Percentiles rank a stretch among this genome's conserved stretches.
Evolutionary conservation across 768 basidiomycete genomes (phyloP).

Genomic region (Rhodocollybia butyracea): DNA sequence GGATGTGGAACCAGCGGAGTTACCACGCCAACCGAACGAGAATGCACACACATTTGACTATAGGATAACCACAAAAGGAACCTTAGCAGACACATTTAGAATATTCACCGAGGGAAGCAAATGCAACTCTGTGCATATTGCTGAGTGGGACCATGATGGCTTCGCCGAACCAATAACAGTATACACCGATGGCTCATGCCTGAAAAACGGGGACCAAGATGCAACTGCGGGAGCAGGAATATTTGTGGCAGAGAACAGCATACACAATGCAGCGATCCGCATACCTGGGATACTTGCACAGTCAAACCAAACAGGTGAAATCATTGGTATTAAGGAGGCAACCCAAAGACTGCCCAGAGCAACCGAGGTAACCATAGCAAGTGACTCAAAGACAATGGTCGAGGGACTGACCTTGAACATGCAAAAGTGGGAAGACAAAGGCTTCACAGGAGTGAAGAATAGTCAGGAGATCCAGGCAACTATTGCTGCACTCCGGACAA

Average conservation of each 20-base stretch:
- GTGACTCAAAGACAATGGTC: conserved; percentile 16
- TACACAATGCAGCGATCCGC: not conserved
- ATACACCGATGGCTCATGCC: conserved; percentile 16
- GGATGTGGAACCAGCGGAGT: too few species aligned
- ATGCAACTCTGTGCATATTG: not conserved
- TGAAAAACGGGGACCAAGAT: conserved; percentile 13
- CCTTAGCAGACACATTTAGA: not conserved
- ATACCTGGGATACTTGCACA: conserved; percentile 1
- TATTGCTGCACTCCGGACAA: too few species aligned
- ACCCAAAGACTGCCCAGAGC: not conserved
- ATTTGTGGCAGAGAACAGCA: conserved; percentile 3
- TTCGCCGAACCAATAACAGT: too few species aligned
- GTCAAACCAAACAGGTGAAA: conserved; percentile 14
- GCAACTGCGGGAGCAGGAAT: conserved; percentile 14
- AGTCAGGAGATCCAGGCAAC: conserved; percentile 5
- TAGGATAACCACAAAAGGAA: not conserved
- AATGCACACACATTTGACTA: too few species aligned
- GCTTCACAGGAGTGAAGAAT: conserved; percentile 6
- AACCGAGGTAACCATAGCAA: not conserved
- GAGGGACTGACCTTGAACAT: not conserved
- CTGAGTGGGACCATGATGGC: not conserved
- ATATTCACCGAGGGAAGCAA: not conserved
- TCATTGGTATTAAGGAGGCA: conserved; percentile 8
- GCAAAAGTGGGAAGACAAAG: conserved; percentile 5
- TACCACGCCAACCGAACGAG: too few species aligned